A percentile compares a stretch with the other conserved stretches of the same genome.
Conservation (phyloP, 345 rosid species). For the Bretschneidera sinensis region DNA sequence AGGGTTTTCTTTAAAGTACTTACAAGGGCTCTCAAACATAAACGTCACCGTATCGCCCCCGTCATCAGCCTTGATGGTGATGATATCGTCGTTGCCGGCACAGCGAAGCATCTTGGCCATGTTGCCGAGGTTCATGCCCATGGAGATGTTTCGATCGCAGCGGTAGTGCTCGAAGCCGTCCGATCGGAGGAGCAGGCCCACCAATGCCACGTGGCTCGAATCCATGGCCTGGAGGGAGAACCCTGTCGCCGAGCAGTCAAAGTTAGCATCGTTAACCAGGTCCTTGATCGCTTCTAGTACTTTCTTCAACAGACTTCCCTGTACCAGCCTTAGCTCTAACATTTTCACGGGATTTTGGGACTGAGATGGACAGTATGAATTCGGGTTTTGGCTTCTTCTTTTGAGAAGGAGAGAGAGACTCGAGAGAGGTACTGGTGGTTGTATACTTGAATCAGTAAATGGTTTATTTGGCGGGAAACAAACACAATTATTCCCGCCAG, state of each 20-base stretch:
- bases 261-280: slow-evolving; percentile 8
- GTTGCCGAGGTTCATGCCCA: slow-evolving; percentile 8
- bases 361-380: background rate
- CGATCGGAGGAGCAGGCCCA: background rate
- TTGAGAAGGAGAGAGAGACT: no score
- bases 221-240: background rate
- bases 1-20: background rate
- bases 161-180: slow-evolving; percentile 9
- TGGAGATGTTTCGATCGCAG: slow-evolving; percentile 1
- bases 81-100: slow-evolving; percentile 4
- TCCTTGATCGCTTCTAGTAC: slow-evolving; percentile 7
- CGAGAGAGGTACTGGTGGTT: no score
- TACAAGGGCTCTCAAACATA: slow-evolving; percentile 5
- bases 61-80: slow-evolving; percentile 5
- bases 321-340: background rate
- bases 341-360: background rate
- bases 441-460: no score
- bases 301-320: slow-evolving; percentile 5
- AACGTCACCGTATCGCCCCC: background rate
- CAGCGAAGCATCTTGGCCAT: slow-evolving; percentile 8
- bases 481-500: background rate
- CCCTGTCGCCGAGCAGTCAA: slow-evolving; percentile 2
- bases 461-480: background rate
- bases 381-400: background rate
- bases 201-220: background rate